Base-by-base conservation (phyloP, 1,284 basidiomycete genomes). In the Cutaneotrichosporon sp. region DNA sequence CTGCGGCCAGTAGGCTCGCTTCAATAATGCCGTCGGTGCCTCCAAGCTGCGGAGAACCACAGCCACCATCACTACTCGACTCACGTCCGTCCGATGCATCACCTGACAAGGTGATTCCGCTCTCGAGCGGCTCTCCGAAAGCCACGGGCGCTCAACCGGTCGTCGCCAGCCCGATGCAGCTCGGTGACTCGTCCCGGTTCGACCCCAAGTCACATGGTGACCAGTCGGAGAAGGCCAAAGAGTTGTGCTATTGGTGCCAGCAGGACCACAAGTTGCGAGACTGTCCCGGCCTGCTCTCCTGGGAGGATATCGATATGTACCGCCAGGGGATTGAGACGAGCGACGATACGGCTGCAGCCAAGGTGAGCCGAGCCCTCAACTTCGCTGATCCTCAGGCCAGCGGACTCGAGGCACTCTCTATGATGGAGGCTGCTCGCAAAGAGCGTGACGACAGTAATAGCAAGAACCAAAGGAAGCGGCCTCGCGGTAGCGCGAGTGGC, bases 101-200 rank as follows among this genome's bases (percentile, higher is more conserved):
- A 18, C 9, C 51, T 5, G 9, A 30, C 51, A 53, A 13, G 5
- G 31, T 53, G 2, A 42, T 58, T 16, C 32, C 30, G 18, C 42
- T 58, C 8, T 58, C 57, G 18, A 49, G 16, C n/a, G 31, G n/a
- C 16, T 14, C 40, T 4, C 22, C n/a, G 9, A 26, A 18, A 13
- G 26, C 16, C 21, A 49, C 18, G 31, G 62, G 56, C 18, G 62
- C 57, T 4, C 56, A 55, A 13, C 57, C 53, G 1, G 42, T n/a
- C 2, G 46, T 32, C 4, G 30, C 53, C 5, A 47, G 36, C 40
- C 46, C 51, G 9, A n/a, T 66, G 16, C 65, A 66, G 32, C 40
- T 66, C 8, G 65, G 65, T 22, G 65, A 66, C 49, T 66, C 65
- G 32, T 66, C 65, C 7, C 59, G 65, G 1, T 61, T 66, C 34